These are phyloP conservation scores for Populus deltoides DNA, from an alignment of 345 rosid genomes.

Conservation along the genomic window DNA sequence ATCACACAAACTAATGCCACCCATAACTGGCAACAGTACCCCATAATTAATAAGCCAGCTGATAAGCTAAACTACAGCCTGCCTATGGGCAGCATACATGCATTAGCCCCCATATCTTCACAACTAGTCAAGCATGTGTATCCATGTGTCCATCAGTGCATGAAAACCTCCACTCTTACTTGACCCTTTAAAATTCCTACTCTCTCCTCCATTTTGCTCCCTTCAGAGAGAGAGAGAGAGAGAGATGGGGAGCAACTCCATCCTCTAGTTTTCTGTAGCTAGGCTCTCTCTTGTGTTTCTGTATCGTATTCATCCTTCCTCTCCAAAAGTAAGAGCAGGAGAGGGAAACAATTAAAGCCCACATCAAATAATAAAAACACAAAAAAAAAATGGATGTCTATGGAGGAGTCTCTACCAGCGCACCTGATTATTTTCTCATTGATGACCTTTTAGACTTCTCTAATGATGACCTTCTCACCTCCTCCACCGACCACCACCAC, in stretches of 20 bases:
- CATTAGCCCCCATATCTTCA: background rate
- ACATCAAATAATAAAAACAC: background rate
- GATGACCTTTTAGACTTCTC: conserved; percentile 81
- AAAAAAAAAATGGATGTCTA: conserved; percentile 47
- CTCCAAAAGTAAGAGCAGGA: background rate
- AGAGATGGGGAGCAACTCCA: too few species aligned
- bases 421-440: conserved; percentile 51
- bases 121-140: conserved; percentile 24
- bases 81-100: background rate
- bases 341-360: background rate
- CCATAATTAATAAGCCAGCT: background rate
- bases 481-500: conserved; percentile 19
- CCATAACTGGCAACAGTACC: background rate
- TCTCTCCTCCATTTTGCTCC: background rate
- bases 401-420: conserved; percentile 29
- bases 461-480: conserved; percentile 44
- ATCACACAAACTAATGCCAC: background rate
- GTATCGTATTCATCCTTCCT: background rate
- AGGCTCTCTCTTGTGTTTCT: background rate
- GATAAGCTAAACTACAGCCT: background rate
- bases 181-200: background rate
- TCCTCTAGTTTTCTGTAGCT: background rate
- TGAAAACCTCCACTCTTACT: conserved; percentile 11
- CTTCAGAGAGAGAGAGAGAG: background rate
- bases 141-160: conserved; percentile 27